Percentiles rank a stretch among this genome's conserved stretches.
Evolutionary conservation across 2,329 filamentous ascomycete species (phyloP).

Genomic region (Alternaria novae-zelandiae): DNA sequence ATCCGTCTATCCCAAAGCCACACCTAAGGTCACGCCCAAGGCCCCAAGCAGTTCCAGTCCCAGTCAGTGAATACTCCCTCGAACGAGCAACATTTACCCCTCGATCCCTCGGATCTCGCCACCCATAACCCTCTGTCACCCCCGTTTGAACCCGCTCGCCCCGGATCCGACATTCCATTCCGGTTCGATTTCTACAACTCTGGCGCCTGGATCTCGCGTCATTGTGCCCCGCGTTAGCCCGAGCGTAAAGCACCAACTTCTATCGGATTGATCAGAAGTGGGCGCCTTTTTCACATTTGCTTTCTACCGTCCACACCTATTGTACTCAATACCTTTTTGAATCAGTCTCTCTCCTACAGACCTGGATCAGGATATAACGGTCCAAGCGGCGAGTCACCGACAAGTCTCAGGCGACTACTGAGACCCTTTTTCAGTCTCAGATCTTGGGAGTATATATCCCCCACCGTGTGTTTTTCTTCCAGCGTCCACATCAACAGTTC

Average conservation of each 20-base stretch:
- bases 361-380: neutral
- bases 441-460: neutral
- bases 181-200: neutral
- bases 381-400: neutral
- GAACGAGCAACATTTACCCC: neutral
- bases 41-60: neutral
- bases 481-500: neutral
- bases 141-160: neutral
- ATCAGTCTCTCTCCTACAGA: neutral
- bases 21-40: neutral
- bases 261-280: neutral
- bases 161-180: neutral
- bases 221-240: neutral
- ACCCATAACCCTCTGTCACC: neutral
- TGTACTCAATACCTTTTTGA: neutral
- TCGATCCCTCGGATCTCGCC: neutral
- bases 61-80: neutral
- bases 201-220: neutral
- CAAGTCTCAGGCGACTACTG: neutral
- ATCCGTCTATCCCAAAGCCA: neutral
- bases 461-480: neutral
- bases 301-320: neutral
- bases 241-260: neutral
- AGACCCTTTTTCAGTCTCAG: neutral
- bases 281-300: neutral